A percentile compares a stretch with the other conserved stretches of the same genome.
phyloP scores from a whole-genome alignment of 345 rosid species.

The Clarkia xantiana region DNA sequence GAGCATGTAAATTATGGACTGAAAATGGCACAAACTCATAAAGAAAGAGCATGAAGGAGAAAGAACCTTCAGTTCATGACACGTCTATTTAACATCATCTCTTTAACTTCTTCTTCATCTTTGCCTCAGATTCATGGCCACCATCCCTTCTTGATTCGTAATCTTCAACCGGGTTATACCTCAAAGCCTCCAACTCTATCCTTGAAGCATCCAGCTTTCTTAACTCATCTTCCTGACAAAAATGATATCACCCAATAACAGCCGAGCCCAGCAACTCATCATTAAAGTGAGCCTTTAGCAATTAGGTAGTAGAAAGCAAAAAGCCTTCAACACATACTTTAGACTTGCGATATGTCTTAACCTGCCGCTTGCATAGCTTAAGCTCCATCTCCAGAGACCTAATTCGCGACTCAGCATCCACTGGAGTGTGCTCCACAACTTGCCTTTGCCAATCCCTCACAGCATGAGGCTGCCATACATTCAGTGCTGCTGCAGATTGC shows the following conservation, averaged over 20 bases:
- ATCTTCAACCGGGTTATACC: conserved; percentile 65
- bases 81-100: conserved; percentile 27
- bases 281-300: no score
- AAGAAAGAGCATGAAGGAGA: not conserved
- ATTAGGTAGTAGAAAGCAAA: not conserved
- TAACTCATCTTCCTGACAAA: conserved; percentile 40
- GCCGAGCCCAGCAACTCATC: no score
- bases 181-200: conserved; percentile 53
- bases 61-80: conserved; percentile 22
- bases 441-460: conserved; percentile 57
- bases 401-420: conserved; percentile 48
- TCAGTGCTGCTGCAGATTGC: conserved; percentile 85
- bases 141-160: conserved; percentile 14
- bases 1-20: not conserved
- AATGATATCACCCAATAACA: conserved; percentile 1
- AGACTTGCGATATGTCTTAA: conserved; percentile 32
- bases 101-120: conserved; percentile 40
- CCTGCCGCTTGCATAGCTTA: conserved; percentile 64
- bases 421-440: conserved; percentile 61
- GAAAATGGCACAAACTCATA: not conserved
- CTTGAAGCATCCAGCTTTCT: conserved; percentile 30
- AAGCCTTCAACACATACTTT: conserved; percentile 19
- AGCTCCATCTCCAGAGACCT: conserved; percentile 69
- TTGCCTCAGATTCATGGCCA: conserved; percentile 11
- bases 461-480: conserved; percentile 84